These are phyloP conservation scores for Lactifluus rugatus DNA, from an alignment of 768 basidiomycete genomes.

Conservation along the genomic window DNA sequence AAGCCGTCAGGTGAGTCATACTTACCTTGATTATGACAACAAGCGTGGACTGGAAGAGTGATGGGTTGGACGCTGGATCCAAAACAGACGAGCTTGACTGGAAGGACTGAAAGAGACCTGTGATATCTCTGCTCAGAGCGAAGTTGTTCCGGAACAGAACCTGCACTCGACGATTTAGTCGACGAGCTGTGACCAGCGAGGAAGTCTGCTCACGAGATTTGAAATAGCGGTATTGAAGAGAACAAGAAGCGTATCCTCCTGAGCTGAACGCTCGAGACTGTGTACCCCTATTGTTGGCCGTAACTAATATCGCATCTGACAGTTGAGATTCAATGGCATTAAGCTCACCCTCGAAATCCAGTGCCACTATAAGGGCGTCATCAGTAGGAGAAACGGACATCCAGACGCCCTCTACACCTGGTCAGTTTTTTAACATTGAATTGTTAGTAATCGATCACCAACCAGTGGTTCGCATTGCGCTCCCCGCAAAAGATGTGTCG, in stretches of 20 bases:
- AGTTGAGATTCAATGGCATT: background rate
- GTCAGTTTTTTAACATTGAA: background rate
- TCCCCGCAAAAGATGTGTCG: slow-evolving; percentile 58
- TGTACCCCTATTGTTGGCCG: slow-evolving; percentile 38
- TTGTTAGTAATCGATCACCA: background rate
- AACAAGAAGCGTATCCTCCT: slow-evolving; percentile 55
- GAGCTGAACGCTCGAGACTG: slow-evolving; percentile 53
- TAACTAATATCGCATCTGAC: background rate
- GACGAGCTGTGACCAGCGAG: background rate
- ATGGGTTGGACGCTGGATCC: slow-evolving; percentile 50
- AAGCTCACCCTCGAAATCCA: slow-evolving; percentile 51
- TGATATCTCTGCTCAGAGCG: slow-evolving; percentile 49
- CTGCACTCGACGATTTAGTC: slow-evolving; percentile 25
- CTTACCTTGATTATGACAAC: slow-evolving; percentile 57
- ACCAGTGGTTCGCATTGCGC: slow-evolving; percentile 54
- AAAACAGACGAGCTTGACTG: slow-evolving; percentile 48
- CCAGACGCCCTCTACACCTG: slow-evolving; percentile 46
- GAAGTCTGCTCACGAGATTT: slow-evolving; percentile 35
- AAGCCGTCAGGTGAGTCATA: no score
- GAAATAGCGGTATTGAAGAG: slow-evolving; percentile 59
- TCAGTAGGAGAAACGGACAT: slow-evolving; percentile 57
- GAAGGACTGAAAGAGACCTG: slow-evolving; percentile 53
- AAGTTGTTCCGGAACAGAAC: slow-evolving; percentile 61
- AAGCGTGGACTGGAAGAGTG: slow-evolving; percentile 50
- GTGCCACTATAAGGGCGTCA: slow-evolving; percentile 44